Base-by-base conservation (phyloP, 306 rosid species). In the Vicia faba region DNA sequence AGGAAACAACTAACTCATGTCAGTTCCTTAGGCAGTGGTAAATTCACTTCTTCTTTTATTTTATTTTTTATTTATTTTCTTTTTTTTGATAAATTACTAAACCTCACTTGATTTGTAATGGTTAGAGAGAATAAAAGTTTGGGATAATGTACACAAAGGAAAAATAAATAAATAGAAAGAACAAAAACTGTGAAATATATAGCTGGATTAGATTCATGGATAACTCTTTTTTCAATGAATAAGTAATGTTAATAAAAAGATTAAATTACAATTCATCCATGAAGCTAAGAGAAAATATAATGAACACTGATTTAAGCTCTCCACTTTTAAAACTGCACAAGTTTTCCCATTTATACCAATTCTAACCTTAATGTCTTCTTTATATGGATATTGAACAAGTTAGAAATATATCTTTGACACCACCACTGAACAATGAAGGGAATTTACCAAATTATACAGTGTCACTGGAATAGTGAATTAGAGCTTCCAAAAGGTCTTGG, bases 401-500 rank as follows among this genome's bases (percentile, higher is more conserved):
- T 55, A 64, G 55, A 81, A 74, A 81, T 80, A 81, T 77, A 77
- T 69, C 67, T 74, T 65, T 56, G 70, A 40, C 35, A 41, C 16
- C 53, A 13, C 13, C 45, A 13, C 50, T 63, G 40, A 54, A 70
- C 48, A 69, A 73, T 51, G 26, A 62, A 70, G 56, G 68, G 59
- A 72, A 53, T 39, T 49, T 74, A 68, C 91, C 78, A 78, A 81
- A 70, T 63, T 53, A 69, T 73, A 77, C 66, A 29, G 54, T 61
- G 69, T 82, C 70, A 72, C 55, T 79, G 83, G 69, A 72, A 73
- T 43, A 3, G 64, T 51, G 8, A 80, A 69, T 43, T 84, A 84
- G 72, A 83, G 85, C 50, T 77, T 72, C 98, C 98, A 86, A 10
- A 87, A 75, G 43, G 68, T 84, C 80, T 93, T 89, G 70, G 86